Conservation (phyloP, 768 basidiomycete genomes). For the Xanthoconium stramineum region DNA sequence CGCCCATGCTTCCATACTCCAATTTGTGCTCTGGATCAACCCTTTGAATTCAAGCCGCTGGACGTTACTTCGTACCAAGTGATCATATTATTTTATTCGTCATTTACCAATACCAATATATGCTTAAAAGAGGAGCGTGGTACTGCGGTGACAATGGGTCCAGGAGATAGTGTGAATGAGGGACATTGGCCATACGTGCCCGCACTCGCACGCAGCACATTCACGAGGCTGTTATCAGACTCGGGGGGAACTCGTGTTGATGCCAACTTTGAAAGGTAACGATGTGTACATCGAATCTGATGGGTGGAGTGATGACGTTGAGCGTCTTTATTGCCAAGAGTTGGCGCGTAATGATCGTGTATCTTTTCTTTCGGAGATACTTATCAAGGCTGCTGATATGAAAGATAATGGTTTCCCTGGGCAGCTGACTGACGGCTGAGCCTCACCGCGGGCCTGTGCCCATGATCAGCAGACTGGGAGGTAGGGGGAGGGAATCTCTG, state of each 20-base stretch:
- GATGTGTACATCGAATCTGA: background rate
- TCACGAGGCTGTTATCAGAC: background rate
- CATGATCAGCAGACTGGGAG: background rate
- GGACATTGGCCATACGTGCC: conserved; percentile 21
- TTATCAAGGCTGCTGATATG: background rate
- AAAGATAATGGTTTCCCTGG: no score
- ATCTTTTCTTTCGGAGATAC: background rate
- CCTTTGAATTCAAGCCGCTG: background rate
- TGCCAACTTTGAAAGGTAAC: background rate
- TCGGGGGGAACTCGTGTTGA: background rate
- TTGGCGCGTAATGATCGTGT: background rate
- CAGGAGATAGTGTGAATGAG: background rate
- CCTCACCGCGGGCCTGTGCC: background rate
- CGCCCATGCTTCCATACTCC: no score
- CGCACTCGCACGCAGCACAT: conserved; percentile 1
- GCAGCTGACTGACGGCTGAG: no score
- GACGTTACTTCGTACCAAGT: background rate
- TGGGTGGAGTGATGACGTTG: background rate
- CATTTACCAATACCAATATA: background rate
- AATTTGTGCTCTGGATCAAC: no score
- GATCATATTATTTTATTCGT: no score
- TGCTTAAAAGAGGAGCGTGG: background rate
- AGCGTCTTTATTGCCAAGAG: background rate
- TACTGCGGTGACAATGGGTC: conserved; percentile 14
- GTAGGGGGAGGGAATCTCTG: background rate